Evolutionary conservation across 2,329 filamentous ascomycete genomes (phyloP).

Genomic region (Zalaria obscura): DNA sequence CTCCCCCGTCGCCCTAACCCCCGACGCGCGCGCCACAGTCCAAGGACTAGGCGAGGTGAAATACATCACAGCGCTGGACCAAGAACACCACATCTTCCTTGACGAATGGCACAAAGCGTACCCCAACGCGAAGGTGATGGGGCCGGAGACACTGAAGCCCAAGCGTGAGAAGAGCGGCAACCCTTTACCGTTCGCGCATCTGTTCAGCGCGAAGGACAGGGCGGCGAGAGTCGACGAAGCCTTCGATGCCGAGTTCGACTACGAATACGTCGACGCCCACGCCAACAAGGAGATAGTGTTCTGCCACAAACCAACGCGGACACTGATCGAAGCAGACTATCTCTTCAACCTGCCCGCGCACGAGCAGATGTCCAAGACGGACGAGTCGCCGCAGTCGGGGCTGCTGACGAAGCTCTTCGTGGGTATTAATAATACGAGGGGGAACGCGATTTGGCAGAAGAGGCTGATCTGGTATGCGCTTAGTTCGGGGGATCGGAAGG

Average conservation of each 20-base stretch:
- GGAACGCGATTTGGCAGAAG: conserved; percentile 58
- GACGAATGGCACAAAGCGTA: conserved; percentile 70
- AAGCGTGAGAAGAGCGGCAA: conserved; percentile 46
- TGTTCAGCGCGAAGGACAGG: conserved; percentile 34
- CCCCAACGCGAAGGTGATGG: conserved; percentile 67
- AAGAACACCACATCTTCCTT: conserved; percentile 91
- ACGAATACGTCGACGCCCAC: conserved; percentile 68
- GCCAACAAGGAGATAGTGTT: conserved; percentile 81
- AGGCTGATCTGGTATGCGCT: conserved; percentile 69
- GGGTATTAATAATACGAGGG: conserved; percentile 45
- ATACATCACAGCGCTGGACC: conserved; percentile 78
- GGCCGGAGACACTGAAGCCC: conserved; percentile 67
- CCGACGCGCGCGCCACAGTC: conserved; percentile 49
- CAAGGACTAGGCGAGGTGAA: conserved; percentile 40
- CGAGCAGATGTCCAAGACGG: conserved; percentile 59
- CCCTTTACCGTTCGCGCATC: conserved; percentile 29
- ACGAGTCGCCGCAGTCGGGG: conserved; percentile 40
- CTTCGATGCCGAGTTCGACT: conserved; percentile 77
- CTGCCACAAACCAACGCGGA: conserved; percentile 61
- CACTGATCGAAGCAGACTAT: conserved; percentile 79
- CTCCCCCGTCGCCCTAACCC: conserved; percentile 77
- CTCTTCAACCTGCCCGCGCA: conserved; percentile 79
- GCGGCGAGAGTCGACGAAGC: conserved; percentile 47
- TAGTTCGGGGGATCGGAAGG: conserved; percentile 45
- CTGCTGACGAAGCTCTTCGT: conserved; percentile 44